Percentiles rank a stretch among this genome's conserved stretches.
phyloP scores from a whole-genome alignment of 2,329 filamentous ascomycete genomes.

The Coniochaeta hoffmannii region DNA sequence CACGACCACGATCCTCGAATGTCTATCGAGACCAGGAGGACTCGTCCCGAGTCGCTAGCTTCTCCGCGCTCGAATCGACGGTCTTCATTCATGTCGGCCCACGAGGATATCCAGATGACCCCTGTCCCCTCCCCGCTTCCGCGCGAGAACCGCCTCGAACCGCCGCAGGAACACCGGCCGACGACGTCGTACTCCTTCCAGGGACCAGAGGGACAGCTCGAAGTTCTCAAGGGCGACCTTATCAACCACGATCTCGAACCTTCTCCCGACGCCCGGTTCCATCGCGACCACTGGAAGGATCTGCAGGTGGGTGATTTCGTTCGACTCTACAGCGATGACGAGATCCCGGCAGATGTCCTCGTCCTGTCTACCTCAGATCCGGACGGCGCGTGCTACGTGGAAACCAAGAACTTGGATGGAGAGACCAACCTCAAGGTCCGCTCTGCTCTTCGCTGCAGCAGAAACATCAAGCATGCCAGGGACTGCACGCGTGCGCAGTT shows the following conservation, averaged over 20 bases:
- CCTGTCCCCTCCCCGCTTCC: slow-evolving; percentile 79
- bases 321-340: slow-evolving; percentile 91
- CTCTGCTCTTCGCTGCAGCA: slow-evolving; percentile 79
- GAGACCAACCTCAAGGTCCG: slow-evolving; percentile 97
- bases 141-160: slow-evolving; percentile 16
- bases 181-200: slow-evolving; percentile 24
- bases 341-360: slow-evolving; percentile 87
- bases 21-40: slow-evolving; percentile 58
- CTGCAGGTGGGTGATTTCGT: slow-evolving; percentile 94
- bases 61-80: slow-evolving; percentile 39
- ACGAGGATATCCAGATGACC: slow-evolving; percentile 87
- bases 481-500: slow-evolving; percentile 91
- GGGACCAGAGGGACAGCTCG: slow-evolving; percentile 31
- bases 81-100: slow-evolving; percentile 46
- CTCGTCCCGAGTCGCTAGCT: slow-evolving; percentile 45
- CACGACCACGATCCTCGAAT: slow-evolving; percentile 44
- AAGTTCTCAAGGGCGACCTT: slow-evolving; percentile 47
- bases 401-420: slow-evolving; percentile 96
- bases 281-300: slow-evolving; percentile 91
- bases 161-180: slow-evolving; percentile 23
- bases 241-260: slow-evolving; percentile 63
- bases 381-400: slow-evolving; percentile 92
- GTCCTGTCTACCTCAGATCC: slow-evolving; percentile 88
- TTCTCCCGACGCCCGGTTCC: slow-evolving; percentile 73
- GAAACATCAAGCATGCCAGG: slow-evolving; percentile 74